Evolutionary conservation across 345 rosid species (phyloP).

Genomic region (Citrus hindsii): DNA sequence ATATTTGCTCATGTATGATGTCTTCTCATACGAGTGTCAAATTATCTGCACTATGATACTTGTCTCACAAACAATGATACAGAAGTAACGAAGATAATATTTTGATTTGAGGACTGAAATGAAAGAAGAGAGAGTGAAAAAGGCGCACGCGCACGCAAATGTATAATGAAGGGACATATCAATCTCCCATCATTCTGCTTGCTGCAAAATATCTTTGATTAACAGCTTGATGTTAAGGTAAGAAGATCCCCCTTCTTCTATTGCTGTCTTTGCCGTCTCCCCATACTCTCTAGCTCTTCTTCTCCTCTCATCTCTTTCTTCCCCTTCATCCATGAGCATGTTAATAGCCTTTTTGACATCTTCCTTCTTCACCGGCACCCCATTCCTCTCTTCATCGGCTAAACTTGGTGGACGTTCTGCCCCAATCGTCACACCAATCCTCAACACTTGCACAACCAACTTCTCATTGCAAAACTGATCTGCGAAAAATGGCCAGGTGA

Average conservation of each 20-base stretch:
- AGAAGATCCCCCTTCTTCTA: background rate
- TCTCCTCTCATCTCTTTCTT: background rate
- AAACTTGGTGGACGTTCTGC: background rate
- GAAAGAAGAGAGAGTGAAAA: too few species aligned
- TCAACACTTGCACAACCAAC: background rate
- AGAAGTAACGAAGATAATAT: too few species aligned
- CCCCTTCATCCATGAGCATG: background rate
- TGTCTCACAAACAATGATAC: too few species aligned
- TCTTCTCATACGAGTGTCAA: background rate
- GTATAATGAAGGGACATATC: background rate
- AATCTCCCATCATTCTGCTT: background rate
- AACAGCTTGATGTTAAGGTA: background rate
- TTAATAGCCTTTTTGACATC: background rate
- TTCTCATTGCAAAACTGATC: background rate
- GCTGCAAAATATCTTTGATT: background rate
- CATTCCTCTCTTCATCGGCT: background rate
- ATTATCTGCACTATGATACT: background rate
- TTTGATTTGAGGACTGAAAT: too few species aligned
- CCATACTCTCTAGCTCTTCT: background rate
- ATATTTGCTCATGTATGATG: background rate
- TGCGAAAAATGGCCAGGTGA: background rate
- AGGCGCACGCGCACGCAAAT: background rate
- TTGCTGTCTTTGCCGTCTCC: background rate
- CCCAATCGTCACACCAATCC: background rate
- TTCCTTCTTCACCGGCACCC: background rate